phyloP scores from a whole-genome alignment of 2,329 filamentous ascomycete species.

The Alternaria ventricosa region DNA sequence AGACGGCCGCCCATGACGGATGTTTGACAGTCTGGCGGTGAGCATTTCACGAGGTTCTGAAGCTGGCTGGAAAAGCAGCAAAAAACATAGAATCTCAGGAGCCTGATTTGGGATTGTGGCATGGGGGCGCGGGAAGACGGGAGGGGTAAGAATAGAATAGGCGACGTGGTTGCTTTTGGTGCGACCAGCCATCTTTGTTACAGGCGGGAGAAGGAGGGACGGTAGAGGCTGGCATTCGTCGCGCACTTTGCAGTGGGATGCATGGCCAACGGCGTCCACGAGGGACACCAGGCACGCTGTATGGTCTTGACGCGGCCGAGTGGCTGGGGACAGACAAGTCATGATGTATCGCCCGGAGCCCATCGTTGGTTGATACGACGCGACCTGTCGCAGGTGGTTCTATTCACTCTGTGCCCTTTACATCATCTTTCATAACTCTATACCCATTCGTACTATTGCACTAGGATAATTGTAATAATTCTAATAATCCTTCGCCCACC shows the following conservation, averaged over 20 bases:
- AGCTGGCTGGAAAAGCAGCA: background rate
- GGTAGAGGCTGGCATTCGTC: conserved; percentile 11
- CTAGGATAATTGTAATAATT: background rate
- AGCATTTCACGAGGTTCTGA: background rate
- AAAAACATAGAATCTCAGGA: background rate
- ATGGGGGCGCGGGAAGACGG: background rate
- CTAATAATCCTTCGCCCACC: background rate
- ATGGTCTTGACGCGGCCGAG: conserved; percentile 6
- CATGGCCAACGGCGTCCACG: conserved; percentile 17
- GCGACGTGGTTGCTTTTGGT: conserved; percentile 6
- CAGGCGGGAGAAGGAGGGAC: background rate
- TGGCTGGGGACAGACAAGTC: conserved; percentile 8
- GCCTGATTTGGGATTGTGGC: background rate
- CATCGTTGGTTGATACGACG: background rate
- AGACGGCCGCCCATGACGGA: conserved; percentile 7
- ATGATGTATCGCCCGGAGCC: conserved; percentile 2
- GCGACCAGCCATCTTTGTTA: conserved; percentile 7
- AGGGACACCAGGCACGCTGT: conserved; percentile 11
- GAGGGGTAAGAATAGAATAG: conserved; percentile 10
- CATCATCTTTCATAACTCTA: background rate
- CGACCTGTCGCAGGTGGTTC: background rate
- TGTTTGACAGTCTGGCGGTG: conserved; percentile 12
- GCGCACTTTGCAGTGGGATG: conserved; percentile 1
- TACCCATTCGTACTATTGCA: background rate
- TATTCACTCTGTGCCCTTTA: background rate